Conservation (phyloP, 805 yeast genomes). For the Schwanniomyces sp. region DNA sequence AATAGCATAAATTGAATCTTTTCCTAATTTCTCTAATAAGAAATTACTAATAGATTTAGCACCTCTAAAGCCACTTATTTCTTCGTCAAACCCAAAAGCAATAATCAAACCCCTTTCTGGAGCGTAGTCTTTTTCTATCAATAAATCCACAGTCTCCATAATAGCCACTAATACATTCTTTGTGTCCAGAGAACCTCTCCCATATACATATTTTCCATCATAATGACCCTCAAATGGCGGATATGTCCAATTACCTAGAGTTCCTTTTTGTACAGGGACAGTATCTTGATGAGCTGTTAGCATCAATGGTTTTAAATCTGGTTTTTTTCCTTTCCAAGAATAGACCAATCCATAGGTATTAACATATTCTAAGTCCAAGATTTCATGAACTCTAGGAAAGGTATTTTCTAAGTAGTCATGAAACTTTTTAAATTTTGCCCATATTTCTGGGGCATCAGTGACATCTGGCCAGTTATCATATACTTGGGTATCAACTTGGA, state of each 20-base stretch:
- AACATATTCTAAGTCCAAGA: conserved; percentile 53
- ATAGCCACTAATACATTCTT: conserved; percentile 68
- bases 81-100: conserved; percentile 81
- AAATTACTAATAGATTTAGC: conserved; percentile 51
- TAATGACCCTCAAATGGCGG: conserved; percentile 61
- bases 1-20: conserved; percentile 56
- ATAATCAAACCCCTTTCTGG: conserved; percentile 63
- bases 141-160: conserved; percentile 63
- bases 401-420: conserved; percentile 52
- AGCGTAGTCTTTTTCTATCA: conserved; percentile 49
- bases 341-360: conserved; percentile 64
- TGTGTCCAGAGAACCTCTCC: conserved; percentile 79
- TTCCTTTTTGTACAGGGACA: conserved; percentile 68
- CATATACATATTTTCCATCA: conserved; percentile 69
- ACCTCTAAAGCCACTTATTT: conserved; percentile 62
- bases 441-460: conserved; percentile 46
- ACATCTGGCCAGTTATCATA: conserved; percentile 53
- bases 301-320: conserved; percentile 63
- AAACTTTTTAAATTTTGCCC: conserved; percentile 43
- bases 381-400: conserved; percentile 53
- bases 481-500: conserved; percentile 63
- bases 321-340: conserved; percentile 56
- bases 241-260: conserved; percentile 58
- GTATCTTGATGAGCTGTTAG: conserved; percentile 79
- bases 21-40: conserved; percentile 56